A percentile compares a stretch with the other conserved stretches of the same genome.
Evolutionary conservation across 2,329 filamentous ascomycete species (phyloP).

Genomic region (Tothia fuscella): DNA sequence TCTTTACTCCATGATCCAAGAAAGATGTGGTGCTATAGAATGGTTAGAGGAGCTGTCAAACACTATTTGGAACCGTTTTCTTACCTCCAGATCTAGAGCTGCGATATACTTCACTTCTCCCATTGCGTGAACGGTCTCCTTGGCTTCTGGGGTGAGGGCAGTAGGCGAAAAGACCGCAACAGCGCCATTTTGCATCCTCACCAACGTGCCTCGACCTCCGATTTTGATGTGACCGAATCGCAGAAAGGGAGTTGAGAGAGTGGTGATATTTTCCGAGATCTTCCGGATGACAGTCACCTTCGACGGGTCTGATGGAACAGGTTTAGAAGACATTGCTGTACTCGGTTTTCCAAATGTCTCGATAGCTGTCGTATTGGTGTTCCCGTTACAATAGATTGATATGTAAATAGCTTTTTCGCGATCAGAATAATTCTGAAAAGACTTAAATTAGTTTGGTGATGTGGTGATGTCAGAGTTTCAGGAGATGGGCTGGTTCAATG

Average conservation of each 20-base stretch:
- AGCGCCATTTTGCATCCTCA: conserved; percentile 63
- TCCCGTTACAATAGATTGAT: too few relatives aligned
- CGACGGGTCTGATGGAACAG: conserved; percentile 51
- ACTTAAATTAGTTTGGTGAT: too few relatives aligned
- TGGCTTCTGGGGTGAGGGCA: conserved; percentile 65
- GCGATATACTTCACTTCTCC: conserved; percentile 71
- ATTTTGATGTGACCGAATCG: conserved; percentile 71
- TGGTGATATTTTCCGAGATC: conserved; percentile 66
- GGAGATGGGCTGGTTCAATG: too few relatives aligned
- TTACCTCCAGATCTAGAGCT: conserved; percentile 65
- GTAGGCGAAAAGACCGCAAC: conserved; percentile 90
- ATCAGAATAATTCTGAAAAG: too few relatives aligned
- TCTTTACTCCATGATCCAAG: conserved; percentile 70
- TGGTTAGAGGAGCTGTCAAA: neutral
- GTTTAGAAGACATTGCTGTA: conserved; percentile 12
- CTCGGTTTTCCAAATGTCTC: too few relatives aligned
- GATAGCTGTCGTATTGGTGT: too few relatives aligned
- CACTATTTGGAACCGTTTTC: neutral
- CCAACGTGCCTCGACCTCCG: conserved; percentile 76
- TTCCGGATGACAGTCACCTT: conserved; percentile 85
- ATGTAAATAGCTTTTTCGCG: too few relatives aligned
- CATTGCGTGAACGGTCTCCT: conserved; percentile 45
- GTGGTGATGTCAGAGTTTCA: too few relatives aligned
- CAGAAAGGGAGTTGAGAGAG: conserved; percentile 70
- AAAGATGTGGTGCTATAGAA: conserved; percentile 87